Evolutionary conservation across 2,329 filamentous ascomycete species (phyloP), one percentile per base, ranked within the genome.

Genomic region (Chlorencoelia australis): DNA sequence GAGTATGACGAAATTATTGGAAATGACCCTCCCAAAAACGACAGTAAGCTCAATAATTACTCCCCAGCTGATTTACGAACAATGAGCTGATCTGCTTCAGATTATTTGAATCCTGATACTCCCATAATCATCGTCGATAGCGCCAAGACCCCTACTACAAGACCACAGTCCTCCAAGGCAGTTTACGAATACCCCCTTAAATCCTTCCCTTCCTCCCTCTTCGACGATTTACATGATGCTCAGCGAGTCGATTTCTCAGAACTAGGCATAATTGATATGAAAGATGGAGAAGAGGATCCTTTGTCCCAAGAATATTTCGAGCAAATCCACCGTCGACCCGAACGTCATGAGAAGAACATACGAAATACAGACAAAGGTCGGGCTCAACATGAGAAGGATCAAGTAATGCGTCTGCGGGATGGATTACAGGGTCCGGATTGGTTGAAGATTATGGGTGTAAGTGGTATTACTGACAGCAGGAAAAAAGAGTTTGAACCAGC

Each of bases 1-100:
- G 88, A 93, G 54, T 96, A 94, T 60, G 88, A 95, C 60, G 85
- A 94, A 57, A 75, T 95, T 48, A 86, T 96, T 62, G 87, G 84
- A 44, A 84, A 93, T 55, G 79, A 85, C 45, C n/a, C 35, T 13
- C 75, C 79, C 25, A 81, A 81, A 51, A 80, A 88, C 60, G 68
- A 80, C 50, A 80, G 87, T 88, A 71, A 58, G 74, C 30, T n/a
- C 15, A 14, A 18, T 30, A 4, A 9, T 7, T n/a, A n/a, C 9
- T 7, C n/a, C 13, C 15, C 9, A 25, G 67, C 19, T 31, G 10
- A 14, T 7, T 33, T 44, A 35, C 24, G 11, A 36, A 32, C 30
- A 35, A 27, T 39, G n/a, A 35, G 40, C 42, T 54, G 40, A 50
- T 34, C 31, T 31, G 18, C 17, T 51, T 21, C 53, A 89, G 87